Base-by-base conservation (phyloP, 495 filamentous ascomycete species). In the Hypoxylon cercidicola region DNA sequence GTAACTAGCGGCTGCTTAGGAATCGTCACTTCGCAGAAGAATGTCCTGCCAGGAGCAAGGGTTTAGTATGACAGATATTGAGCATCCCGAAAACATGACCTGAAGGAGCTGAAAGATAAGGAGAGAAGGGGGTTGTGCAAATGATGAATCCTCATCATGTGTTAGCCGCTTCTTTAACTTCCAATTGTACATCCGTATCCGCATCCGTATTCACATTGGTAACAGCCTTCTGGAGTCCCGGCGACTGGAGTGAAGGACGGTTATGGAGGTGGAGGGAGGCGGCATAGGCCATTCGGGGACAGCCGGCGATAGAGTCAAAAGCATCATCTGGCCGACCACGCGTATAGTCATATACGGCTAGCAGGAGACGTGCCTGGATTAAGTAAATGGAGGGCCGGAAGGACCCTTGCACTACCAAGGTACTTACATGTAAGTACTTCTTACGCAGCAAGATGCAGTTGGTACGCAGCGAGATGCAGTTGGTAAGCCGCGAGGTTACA, bases 121-220 rank as follows among this genome's bases (percentile, higher is more conserved):
- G 48, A 30, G 18, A 6, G 58, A 37, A 53, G 41, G 12, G 70
- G 3, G 30, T 10, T 7, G 7, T 18, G 19, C 56, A 70, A 10
- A 74, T 73, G 8, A 68, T 52, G n/a, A 77, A 61, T 13, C 69
- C 73, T 73, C 73, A 77, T 75, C 72, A 78, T 5, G 75, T 76
- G 20, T 77, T 76, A 0, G 32, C 35, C 28, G 74, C 72, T 46
- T 76, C 73, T 64, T 62, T 45, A 19, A 45, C 58, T 52, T 66
- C 28, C 46, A 71, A 10, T 34, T 46, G 34, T 39, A 40, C 49
- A 40, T 68, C 61, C 20, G 43, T 40, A n/a, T 62, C 52, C 21
- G 30, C 43, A 1, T 59, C 57, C 10, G 25, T 34, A 0, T 35
- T 25, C 1, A 20, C n/a, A 7, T 12, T 35, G 4, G 47, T 25